Base-by-base conservation (phyloP, 768 basidiomycete genomes). In the Zangia roseola region DNA sequence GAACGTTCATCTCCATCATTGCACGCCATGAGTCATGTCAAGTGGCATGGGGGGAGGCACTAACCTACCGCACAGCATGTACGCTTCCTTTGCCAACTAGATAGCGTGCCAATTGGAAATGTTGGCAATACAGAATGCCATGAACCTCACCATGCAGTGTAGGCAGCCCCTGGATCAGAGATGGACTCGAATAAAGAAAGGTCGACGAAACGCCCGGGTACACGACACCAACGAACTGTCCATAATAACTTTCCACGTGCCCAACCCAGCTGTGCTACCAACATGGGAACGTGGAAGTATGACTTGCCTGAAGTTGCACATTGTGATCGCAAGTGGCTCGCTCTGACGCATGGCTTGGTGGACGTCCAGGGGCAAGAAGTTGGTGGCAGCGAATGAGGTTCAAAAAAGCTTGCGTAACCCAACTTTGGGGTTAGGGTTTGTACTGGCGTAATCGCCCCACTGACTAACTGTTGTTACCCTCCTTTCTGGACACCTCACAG, bases 351-450 rank as follows among this genome's bases (percentile, higher is more conserved):
- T 31, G 31, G 31, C 14, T 31, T 31, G n/a, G n/a, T n/a, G n/a
- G n/a, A n/a, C n/a, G n/a, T n/a, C n/a, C n/a, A n/a, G n/a, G n/a
- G n/a, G n/a, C 31, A 31, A 31, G 31, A 6, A 31, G 31, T 16
- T 31, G 31, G 31, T 31, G 13, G 31, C 31, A 31, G 13, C 26
- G 8, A 28, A 28, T 2, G 39, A 40, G 40, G 45, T 10, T 40
- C 38, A 39, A 36, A 26, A 6, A 17, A 16, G 12, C 30, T 12
- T 19, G n/a, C 17, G 30, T 36, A 50, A 63, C 60, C 60, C 53
- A 19, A 49, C 2, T 26, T 21, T 52, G 14, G 43, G 63, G 65
- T 68, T 64, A 65, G 51, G 65, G 41, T 54, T 54, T 39, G 20
- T 10, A 5, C 12, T 30, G 16, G 35, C 30, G 36, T 44, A 48